These are phyloP conservation scores for Trichoderma reesei DNA, from an alignment of 495 filamentous ascomycete species.

Conservation along the genomic window DNA sequence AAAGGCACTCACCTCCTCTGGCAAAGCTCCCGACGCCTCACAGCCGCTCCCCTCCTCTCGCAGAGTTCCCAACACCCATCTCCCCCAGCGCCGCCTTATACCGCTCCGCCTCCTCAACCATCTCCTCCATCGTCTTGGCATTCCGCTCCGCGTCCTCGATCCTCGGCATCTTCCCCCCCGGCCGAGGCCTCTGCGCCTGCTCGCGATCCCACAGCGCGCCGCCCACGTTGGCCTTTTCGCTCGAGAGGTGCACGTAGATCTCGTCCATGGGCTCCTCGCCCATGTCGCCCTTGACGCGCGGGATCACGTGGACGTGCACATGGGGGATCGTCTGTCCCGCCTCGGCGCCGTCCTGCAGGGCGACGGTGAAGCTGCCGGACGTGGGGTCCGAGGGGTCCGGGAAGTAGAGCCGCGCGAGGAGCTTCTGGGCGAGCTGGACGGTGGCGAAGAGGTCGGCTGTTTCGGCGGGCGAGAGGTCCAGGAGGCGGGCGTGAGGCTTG, in stretches of 20 bases:
- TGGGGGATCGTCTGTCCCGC: constrained; percentile 87
- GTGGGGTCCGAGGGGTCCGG: constrained; percentile 17
- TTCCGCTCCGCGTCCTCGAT: constrained; percentile 60
- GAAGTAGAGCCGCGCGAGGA: constrained; percentile 66
- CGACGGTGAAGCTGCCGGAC: constrained; percentile 70
- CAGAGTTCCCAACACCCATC: constrained; percentile 19
- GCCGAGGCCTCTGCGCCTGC: constrained; percentile 21
- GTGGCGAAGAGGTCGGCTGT: constrained; percentile 75
- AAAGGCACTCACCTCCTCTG: too few relatives aligned
- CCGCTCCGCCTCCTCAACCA: constrained; percentile 66
- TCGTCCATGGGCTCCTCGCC: constrained; percentile 35
- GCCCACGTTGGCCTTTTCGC: constrained; percentile 77
- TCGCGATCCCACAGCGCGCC: constrained; percentile 41
- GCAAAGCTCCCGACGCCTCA: neutral
- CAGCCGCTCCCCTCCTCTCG: neutral
- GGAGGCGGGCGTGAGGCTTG: constrained; percentile 55
- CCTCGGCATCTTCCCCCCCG: constrained; percentile 37
- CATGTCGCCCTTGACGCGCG: constrained; percentile 42
- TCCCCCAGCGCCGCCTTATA: constrained; percentile 36
- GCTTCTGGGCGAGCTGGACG: constrained; percentile 69
- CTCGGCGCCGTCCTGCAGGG: constrained; percentile 79
- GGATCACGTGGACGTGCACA: constrained; percentile 91
- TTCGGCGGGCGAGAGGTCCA: constrained; percentile 64
- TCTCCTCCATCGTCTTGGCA: constrained; percentile 62
- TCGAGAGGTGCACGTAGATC: constrained; percentile 75